phyloP scores from a whole-genome alignment of 2,329 filamentous ascomycete genomes.

The Fusarium sp. region DNA sequence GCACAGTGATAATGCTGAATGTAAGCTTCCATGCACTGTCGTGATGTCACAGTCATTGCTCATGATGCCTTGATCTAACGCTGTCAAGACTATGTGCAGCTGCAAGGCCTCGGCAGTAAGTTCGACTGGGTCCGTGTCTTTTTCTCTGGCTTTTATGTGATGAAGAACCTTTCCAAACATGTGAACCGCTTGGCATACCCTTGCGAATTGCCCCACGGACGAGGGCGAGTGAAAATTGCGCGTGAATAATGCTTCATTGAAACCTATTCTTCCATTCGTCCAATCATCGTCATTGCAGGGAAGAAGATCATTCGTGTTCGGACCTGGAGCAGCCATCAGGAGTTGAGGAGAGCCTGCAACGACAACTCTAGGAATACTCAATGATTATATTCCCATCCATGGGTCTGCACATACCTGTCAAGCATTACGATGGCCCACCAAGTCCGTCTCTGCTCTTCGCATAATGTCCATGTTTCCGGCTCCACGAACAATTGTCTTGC shows the following conservation, averaged over 20 bases:
- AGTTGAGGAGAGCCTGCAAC: background rate
- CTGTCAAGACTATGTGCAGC: background rate
- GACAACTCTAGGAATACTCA: background rate
- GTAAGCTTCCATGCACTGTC: background rate
- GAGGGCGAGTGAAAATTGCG: background rate
- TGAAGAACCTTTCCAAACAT: background rate
- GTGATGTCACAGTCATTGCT: background rate
- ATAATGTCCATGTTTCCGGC: background rate
- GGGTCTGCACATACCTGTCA: background rate
- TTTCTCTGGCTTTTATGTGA: background rate
- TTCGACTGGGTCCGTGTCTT: background rate
- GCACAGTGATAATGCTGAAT: background rate
- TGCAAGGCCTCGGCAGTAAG: background rate
- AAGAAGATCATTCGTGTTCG: background rate
- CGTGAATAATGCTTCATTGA: background rate
- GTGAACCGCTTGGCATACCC: background rate
- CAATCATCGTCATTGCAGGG: background rate
- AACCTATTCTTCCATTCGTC: background rate
- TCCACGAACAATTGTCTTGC: background rate
- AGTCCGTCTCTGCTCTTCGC: background rate
- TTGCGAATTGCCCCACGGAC: background rate
- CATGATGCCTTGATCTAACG: background rate
- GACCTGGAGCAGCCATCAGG: background rate
- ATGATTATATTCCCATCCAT: fast-evolving
- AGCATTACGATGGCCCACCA: background rate